Percentiles rank a stretch among this genome's conserved stretches.
phyloP scores from a whole-genome alignment of 179 eudicot species.

The Spinacia oleracea region DNA sequence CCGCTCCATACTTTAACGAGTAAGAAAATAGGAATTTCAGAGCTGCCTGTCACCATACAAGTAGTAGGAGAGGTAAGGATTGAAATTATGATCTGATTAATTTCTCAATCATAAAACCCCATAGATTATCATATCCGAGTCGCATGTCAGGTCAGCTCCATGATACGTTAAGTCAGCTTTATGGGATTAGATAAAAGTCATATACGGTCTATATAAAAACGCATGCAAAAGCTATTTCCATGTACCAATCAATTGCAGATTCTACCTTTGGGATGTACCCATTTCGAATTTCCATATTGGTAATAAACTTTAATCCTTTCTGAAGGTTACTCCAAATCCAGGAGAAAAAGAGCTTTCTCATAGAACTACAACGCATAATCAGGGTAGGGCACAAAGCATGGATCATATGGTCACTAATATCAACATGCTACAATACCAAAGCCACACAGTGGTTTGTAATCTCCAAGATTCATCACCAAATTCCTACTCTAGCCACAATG shows the following conservation, averaged over 20 bases:
- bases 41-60: no score
- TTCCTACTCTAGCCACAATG: background rate
- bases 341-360: background rate
- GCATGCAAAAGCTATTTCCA: background rate
- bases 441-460: background rate
- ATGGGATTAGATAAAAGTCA: background rate
- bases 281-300: no score
- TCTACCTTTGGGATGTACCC: no score
- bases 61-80: no score
- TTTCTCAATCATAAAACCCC: no score
- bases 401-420: background rate
- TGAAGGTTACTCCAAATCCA: background rate
- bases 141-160: background rate
- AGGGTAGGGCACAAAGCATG: background rate
- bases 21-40: no score
- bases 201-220: background rate
- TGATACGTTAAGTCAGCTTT: background rate
- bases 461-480: background rate
- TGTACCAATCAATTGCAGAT: background rate
- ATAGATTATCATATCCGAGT: no score
- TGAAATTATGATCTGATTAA: no score
- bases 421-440: background rate
- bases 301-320: background rate
- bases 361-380: background rate
- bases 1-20: no score